Percentiles rank a stretch among this genome's conserved stretches.
phyloP scores from a whole-genome alignment of 352 stramenopile genomes.

The Globisporangium takayamanum region DNA sequence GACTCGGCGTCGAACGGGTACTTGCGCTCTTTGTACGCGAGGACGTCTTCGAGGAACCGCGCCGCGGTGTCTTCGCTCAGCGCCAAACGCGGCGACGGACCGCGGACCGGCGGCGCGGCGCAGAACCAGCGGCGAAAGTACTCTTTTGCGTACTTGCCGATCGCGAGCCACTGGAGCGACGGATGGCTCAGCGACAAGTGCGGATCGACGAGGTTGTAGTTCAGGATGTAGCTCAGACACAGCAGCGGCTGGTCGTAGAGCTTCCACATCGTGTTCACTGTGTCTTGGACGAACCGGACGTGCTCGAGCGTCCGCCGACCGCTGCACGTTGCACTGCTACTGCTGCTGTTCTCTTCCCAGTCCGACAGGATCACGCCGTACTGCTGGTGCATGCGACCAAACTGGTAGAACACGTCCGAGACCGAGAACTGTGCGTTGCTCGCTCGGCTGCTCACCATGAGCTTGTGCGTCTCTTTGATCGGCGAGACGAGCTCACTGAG shows the following conservation, averaged over 20 bases:
- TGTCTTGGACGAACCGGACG: slow-evolving; percentile 48
- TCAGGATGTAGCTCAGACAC: slow-evolving; percentile 63
- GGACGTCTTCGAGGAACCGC: slow-evolving; percentile 66
- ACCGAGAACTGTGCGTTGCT: slow-evolving; percentile 35
- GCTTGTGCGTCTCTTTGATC: slow-evolving; percentile 67
- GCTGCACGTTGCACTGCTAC: neutral
- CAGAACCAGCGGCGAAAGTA: slow-evolving; percentile 75
- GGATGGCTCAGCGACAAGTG: slow-evolving; percentile 41
- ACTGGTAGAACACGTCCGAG: slow-evolving; percentile 68
- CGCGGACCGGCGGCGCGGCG: slow-evolving; percentile 4
- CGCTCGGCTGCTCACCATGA: slow-evolving; percentile 35
- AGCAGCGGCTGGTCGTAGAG: slow-evolving; percentile 71
- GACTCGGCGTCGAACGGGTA: slow-evolving; percentile 69
- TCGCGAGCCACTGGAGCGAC: slow-evolving; percentile 62
- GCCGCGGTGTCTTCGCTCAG: slow-evolving; percentile 50
- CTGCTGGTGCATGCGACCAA: slow-evolving; percentile 75
- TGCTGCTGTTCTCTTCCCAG: slow-evolving; percentile 49
- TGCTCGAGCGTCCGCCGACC: slow-evolving; percentile 42
- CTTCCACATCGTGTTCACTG: slow-evolving; percentile 65
- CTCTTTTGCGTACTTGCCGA: slow-evolving; percentile 72
- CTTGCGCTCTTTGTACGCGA: slow-evolving; percentile 72
- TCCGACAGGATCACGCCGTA: slow-evolving; percentile 62
- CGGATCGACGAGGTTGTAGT: slow-evolving; percentile 60
- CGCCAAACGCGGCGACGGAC: neutral
- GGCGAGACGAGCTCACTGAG: slow-evolving; percentile 74